These are phyloP conservation scores for Otatea glauca DNA, from an alignment of 176 grass and related monocot species.

Conservation along the genomic window DNA sequence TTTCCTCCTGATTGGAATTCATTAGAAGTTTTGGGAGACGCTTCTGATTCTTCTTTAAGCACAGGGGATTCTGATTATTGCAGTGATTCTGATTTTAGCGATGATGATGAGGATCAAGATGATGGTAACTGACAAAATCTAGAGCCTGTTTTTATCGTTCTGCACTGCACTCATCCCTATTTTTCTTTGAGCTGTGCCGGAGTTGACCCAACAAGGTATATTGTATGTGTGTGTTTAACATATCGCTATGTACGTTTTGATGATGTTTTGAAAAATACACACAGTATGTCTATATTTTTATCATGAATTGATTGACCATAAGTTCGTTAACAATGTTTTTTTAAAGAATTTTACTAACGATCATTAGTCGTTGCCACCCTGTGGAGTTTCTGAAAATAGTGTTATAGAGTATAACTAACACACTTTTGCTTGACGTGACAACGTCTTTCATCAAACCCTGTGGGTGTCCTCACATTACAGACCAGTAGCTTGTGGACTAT, in stretches of 20 bases:
- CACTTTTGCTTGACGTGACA: conserved; percentile 15
- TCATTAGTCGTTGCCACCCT: conserved; percentile 3
- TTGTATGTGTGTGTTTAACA: neutral
- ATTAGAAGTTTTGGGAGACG: conserved; percentile 50
- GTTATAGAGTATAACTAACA: neutral
- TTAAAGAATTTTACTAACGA: neutral
- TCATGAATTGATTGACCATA: neutral
- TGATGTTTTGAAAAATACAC: conserved; percentile 6
- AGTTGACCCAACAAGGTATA: conserved; percentile 48
- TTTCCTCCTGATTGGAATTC: conserved; percentile 97
- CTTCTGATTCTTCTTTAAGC: conserved; percentile 46
- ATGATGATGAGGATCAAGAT: conserved; percentile 37
- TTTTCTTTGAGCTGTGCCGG: conserved; percentile 12
- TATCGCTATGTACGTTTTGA: neutral
- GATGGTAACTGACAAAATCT: conserved; percentile 47
- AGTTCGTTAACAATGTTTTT: neutral
- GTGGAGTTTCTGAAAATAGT: conserved; percentile 23
- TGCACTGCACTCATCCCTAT: neutral
- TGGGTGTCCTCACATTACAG: conserved; percentile 19
- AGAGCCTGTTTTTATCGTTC: neutral
- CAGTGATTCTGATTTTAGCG: conserved; percentile 59
- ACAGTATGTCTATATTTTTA: neutral
- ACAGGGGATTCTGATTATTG: conserved; percentile 46
- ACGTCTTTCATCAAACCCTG: conserved; percentile 28
- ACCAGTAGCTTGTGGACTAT: conserved; percentile 18